These are phyloP conservation scores for Mariannaea sp. DNA, from an alignment of 2,329 filamentous ascomycete species.

Conservation along the genomic window DNA sequence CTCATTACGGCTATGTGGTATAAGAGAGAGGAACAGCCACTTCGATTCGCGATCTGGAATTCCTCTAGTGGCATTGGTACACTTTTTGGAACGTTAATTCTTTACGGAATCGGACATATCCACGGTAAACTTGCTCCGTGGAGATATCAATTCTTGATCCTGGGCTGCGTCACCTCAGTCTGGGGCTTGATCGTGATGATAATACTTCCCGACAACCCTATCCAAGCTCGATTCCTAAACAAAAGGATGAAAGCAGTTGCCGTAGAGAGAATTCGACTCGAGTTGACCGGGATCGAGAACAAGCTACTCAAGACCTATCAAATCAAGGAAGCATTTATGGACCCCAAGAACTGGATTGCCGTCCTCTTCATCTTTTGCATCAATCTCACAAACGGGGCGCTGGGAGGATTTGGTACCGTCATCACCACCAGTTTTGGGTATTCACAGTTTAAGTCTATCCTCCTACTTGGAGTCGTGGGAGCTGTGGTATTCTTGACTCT, in stretches of 20 bases:
- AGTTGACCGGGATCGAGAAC: constrained; percentile 1
- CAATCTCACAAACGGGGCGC: neutral
- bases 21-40: neutral
- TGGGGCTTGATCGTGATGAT: neutral
- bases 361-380: neutral
- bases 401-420: neutral
- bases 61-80: neutral
- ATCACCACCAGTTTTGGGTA: neutral
- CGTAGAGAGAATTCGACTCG: neutral
- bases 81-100: neutral
- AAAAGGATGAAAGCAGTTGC: neutral
- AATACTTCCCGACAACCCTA: neutral
- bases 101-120: constrained; percentile 1
- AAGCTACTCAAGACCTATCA: neutral
- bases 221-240: neutral
- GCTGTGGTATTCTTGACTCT: too few relatives aligned
- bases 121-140: neutral
- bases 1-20: constrained; percentile 6
- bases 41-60: neutral
- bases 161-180: neutral
- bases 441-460: too few relatives aligned
- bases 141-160: neutral
- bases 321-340: neutral
- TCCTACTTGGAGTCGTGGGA: too few relatives aligned
- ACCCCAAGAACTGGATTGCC: neutral